Evolutionary conservation across 768 basidiomycete genomes (phyloP).

Genomic region (Pholiota conissans): DNA sequence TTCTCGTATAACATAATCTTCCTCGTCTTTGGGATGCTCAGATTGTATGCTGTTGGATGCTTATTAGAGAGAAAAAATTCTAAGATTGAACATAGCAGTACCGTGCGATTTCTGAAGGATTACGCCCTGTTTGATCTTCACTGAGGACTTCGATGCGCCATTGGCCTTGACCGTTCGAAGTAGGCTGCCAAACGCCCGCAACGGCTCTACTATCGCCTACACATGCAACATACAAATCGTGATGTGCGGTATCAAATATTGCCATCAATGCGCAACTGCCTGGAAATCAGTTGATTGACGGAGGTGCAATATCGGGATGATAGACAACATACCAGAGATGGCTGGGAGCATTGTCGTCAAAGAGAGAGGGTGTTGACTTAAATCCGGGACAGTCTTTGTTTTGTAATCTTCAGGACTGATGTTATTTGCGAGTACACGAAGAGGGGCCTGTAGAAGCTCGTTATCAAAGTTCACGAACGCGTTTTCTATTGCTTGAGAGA

Average conservation of each 20-base stretch:
- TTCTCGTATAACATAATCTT: constrained; percentile 66
- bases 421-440: constrained; percentile 65
- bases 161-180: constrained; percentile 59
- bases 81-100: constrained; percentile 29
- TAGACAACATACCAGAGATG: constrained; percentile 56
- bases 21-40: constrained; percentile 82
- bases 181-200: constrained; percentile 86
- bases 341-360: constrained; percentile 79
- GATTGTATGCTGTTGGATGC: constrained; percentile 58
- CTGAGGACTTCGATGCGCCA: constrained; percentile 95
- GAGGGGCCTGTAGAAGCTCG: constrained; percentile 79
- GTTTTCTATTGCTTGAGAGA: constrained; percentile 67
- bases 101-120: constrained; percentile 82
- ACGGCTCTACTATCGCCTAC: constrained; percentile 96
- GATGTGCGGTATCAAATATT: constrained; percentile 80
- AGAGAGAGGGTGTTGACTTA: constrained; percentile 71
- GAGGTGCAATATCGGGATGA: constrained; percentile 6
- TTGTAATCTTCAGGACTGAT: constrained; percentile 52
- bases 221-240: constrained; percentile 85
- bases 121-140: constrained; percentile 96
- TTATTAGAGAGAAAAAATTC: not conserved
- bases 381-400: constrained; percentile 57
- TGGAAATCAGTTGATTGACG: constrained; percentile 23
- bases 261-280: constrained; percentile 93
- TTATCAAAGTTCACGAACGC: constrained; percentile 84